phyloP scores from a whole-genome alignment of 2,329 filamentous ascomycete species.

The Fusarium fujikuroi region DNA sequence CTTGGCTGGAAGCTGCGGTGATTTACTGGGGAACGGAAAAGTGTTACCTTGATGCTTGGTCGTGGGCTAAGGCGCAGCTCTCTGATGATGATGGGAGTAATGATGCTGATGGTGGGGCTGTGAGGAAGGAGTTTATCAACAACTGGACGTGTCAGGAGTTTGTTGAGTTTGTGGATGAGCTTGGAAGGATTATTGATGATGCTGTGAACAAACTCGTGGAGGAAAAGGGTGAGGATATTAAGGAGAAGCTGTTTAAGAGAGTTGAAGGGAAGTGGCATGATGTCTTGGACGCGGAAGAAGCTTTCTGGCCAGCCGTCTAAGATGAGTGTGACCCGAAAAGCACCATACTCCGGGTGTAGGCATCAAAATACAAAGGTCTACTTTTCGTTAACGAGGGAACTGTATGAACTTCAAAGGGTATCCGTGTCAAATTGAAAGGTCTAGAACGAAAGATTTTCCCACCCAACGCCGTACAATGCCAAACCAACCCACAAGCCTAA shows the following conservation, averaged over 20 bases:
- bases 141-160: slow-evolving; percentile 76
- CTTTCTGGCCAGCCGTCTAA: slow-evolving; percentile 64
- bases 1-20: slow-evolving; percentile 73
- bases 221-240: slow-evolving; percentile 46
- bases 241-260: slow-evolving; percentile 49
- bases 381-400: too few species aligned
- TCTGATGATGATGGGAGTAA: slow-evolving; percentile 34
- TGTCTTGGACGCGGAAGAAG: slow-evolving; percentile 66
- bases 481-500: slow-evolving; percentile 52
- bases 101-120: slow-evolving; percentile 73
- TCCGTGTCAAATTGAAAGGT: slow-evolving; percentile 38
- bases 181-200: slow-evolving; percentile 66
- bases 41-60: slow-evolving; percentile 70
- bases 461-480: slow-evolving; percentile 48
- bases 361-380: too few species aligned
- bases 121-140: slow-evolving; percentile 72
- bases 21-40: slow-evolving; percentile 83
- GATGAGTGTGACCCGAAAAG: accelerated
- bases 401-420: slow-evolving; percentile 25
- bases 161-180: slow-evolving; percentile 64
- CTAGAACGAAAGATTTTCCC: slow-evolving; percentile 29
- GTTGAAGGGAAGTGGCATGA: slow-evolving; percentile 59
- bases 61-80: slow-evolving; percentile 57
- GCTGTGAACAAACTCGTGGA: slow-evolving; percentile 56
- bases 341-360: accelerated